Conservation (phyloP, 768 basidiomycete genomes). For the Xanthoconium stramineum region DNA sequence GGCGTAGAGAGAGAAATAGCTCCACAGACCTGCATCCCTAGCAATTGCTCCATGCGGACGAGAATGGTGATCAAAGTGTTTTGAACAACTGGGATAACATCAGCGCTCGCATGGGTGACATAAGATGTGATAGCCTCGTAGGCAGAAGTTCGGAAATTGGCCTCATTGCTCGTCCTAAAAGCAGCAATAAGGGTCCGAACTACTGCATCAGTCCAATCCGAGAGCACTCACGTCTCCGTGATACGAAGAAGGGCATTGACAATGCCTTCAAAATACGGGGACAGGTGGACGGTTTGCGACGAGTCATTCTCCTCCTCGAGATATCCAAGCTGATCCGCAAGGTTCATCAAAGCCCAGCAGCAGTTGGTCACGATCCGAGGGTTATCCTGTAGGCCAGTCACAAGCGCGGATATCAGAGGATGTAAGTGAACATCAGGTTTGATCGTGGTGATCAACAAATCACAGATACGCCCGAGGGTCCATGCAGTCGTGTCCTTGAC, state of each 20-base stretch:
- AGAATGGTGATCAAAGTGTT: slow-evolving; percentile 80
- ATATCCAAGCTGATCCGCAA: slow-evolving; percentile 84
- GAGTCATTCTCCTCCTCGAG: slow-evolving; percentile 60
- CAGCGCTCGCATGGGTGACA: slow-evolving; percentile 73
- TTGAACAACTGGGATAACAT: slow-evolving; percentile 77
- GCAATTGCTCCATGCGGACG: slow-evolving; percentile 85
- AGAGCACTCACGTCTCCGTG: slow-evolving; percentile 71
- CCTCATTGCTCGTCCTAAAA: slow-evolving; percentile 73
- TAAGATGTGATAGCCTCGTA: slow-evolving; percentile 94
- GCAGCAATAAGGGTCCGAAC: slow-evolving; percentile 10
- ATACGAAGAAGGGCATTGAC: slow-evolving; percentile 79
- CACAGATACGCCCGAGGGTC: slow-evolving; percentile 95
- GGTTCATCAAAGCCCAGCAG: slow-evolving; percentile 95
- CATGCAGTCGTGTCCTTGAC: slow-evolving; percentile 98
- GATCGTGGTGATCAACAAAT: slow-evolving; percentile 80
- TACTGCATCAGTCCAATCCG: background rate
- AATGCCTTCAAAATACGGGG: slow-evolving; percentile 86
- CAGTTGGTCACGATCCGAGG: slow-evolving; percentile 90
- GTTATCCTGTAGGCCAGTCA: slow-evolving; percentile 73
- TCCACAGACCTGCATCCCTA: slow-evolving; percentile 69
- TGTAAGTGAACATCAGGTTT: slow-evolving; percentile 88
- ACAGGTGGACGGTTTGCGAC: slow-evolving; percentile 60
- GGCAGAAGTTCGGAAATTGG: slow-evolving; percentile 91
- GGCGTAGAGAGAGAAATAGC: background rate
- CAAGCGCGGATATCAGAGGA: slow-evolving; percentile 77